A percentile compares a stretch with the other conserved stretches of the same genome.
Conservation (phyloP, 148 eudicot genomes). For the Pouteria glomerata region DNA sequence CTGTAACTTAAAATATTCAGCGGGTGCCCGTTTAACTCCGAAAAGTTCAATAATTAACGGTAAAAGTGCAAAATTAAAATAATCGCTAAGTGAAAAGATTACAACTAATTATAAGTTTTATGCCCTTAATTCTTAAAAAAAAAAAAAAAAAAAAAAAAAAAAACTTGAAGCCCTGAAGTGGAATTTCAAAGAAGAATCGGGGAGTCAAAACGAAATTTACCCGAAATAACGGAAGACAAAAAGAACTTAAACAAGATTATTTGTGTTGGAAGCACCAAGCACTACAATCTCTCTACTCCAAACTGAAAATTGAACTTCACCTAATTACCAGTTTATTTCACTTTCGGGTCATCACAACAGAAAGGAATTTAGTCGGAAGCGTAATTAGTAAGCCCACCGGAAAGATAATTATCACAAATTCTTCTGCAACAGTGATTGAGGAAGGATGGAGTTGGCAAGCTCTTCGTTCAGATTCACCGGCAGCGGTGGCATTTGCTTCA, state of each 20-base stretch:
- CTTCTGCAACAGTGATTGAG: conserved; percentile 39
- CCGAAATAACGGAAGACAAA: too few relatives aligned
- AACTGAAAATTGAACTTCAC: background rate
- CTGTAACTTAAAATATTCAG: too few relatives aligned
- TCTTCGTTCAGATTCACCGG: conserved; percentile 90
- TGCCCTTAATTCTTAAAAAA: too few relatives aligned
- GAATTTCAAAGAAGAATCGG: too few relatives aligned
- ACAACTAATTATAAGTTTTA: too few relatives aligned
- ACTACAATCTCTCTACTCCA: background rate
- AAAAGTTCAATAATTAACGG: too few relatives aligned
- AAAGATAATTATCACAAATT: conserved; percentile 31
- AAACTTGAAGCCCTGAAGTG: too few relatives aligned
- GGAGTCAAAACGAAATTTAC: too few relatives aligned
- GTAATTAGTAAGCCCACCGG: background rate
- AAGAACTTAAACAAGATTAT: background rate
- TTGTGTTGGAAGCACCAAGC: background rate
- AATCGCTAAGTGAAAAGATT: too few relatives aligned
- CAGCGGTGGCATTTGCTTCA: conserved; percentile 96
- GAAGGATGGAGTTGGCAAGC: conserved; percentile 62
- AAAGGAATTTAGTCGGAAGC: background rate
- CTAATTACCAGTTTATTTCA: background rate
- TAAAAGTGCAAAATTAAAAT: too few relatives aligned
- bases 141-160: too few relatives aligned
- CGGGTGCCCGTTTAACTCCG: too few relatives aligned
- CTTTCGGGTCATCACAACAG: background rate